These are phyloP conservation scores for Deakozyma indianensis DNA, from an alignment of 805 yeast genomes.

Conservation along the genomic window DNA sequence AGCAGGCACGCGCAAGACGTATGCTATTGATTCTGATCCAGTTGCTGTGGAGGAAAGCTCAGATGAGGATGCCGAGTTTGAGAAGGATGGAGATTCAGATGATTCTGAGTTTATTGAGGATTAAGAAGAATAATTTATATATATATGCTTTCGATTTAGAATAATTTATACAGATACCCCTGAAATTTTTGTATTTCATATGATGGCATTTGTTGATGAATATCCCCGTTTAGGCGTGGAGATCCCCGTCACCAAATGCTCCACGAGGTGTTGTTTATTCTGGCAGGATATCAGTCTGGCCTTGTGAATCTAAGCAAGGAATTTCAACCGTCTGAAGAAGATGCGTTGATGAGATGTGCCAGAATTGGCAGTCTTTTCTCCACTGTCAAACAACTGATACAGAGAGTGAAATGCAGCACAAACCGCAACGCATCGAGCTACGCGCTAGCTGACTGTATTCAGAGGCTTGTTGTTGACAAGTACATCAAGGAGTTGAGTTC, in stretches of 20 bases:
- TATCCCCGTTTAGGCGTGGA: too few species aligned
- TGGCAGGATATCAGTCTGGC: not conserved
- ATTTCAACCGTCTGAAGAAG: not conserved
- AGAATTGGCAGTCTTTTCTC: not conserved
- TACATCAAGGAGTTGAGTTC: not conserved
- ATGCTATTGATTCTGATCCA: not conserved
- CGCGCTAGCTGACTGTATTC: not conserved
- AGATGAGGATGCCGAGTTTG: conserved; percentile 4
- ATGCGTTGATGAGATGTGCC: not conserved
- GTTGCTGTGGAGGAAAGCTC: conserved; percentile 4
- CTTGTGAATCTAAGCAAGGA: not conserved
- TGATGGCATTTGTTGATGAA: too few species aligned
- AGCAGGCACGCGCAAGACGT: conserved; percentile 10
- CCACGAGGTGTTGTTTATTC: not conserved
- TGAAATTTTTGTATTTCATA: too few species aligned
- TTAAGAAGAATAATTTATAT: too few species aligned
- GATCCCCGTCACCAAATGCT: too few species aligned
- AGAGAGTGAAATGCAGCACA: not conserved
- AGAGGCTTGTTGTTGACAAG: not conserved
- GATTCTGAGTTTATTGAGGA: not conserved
- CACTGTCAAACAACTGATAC: not conserved
- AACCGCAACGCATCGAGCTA: not conserved
- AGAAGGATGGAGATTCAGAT: conserved; percentile 6
- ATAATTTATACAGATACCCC: too few species aligned
- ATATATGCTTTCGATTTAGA: too few species aligned